Percentiles rank a stretch among this genome's conserved stretches.
Conservation (phyloP, 306 rosid species). For the Vicia villosa region DNA sequence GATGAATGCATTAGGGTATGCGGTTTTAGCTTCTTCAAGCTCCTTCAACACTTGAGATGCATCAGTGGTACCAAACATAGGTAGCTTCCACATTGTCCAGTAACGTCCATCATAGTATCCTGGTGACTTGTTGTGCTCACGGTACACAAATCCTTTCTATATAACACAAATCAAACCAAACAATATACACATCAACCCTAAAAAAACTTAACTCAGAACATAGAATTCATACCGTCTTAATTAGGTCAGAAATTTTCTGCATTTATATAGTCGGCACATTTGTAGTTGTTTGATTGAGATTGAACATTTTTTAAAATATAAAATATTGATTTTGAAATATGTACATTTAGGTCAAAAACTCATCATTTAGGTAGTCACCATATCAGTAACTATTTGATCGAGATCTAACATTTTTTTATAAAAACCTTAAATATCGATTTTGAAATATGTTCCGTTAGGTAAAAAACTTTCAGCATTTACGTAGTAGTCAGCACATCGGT, state of each 20-base stretch:
- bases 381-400: too few relatives aligned
- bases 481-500: too few relatives aligned
- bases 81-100: conserved; percentile 98
- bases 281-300: background rate
- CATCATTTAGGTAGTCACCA: too few relatives aligned
- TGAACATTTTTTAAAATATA: background rate
- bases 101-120: conserved; percentile 90
- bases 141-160: conserved; percentile 53
- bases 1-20: conserved; percentile 49
- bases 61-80: conserved; percentile 84
- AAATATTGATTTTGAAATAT: background rate
- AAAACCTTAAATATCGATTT: too few relatives aligned
- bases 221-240: background rate
- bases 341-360: too few relatives aligned
- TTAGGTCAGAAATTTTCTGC: background rate
- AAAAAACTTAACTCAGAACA: background rate
- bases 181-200: background rate
- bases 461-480: too few relatives aligned
- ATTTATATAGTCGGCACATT: background rate
- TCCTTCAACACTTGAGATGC: conserved; percentile 55
- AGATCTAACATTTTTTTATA: too few relatives aligned
- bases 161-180: background rate
- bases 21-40: conserved; percentile 48
- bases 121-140: conserved; percentile 61
- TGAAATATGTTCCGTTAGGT: too few relatives aligned